A percentile compares a stretch with the other conserved stretches of the same genome.
These are phyloP conservation scores for Pyrenophora seminiperda DNA, from an alignment of 2,329 filamentous ascomycete genomes.

Conservation along the genomic window DNA sequence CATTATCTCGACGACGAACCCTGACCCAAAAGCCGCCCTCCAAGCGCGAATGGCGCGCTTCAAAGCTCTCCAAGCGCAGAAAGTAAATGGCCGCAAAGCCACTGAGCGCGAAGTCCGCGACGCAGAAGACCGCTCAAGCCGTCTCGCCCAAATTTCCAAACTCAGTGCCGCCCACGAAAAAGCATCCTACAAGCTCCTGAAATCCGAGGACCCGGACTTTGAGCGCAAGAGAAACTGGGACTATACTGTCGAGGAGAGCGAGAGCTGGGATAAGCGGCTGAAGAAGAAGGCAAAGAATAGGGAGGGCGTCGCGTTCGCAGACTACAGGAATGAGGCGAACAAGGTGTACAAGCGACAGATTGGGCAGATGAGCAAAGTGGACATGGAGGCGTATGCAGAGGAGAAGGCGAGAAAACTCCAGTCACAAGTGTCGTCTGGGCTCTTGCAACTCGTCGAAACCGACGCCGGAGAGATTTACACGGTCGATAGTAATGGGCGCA, in stretches of 20 bases:
- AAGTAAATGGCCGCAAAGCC: conserved; percentile 60
- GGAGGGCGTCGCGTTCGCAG: conserved; percentile 87
- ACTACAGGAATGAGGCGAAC: conserved; percentile 83
- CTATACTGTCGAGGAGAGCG: conserved; percentile 94
- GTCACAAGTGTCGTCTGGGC: conserved; percentile 80
- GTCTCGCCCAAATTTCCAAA: conserved; percentile 66
- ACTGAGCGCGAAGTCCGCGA: conserved; percentile 58
- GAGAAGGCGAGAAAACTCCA: conserved; percentile 86
- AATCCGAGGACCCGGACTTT: conserved; percentile 92
- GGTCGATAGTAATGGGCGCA: conserved; percentile 86
- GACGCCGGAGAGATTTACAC: conserved; percentile 86
- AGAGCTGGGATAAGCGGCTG: conserved; percentile 89
- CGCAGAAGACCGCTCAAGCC: conserved; percentile 37
- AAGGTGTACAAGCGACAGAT: conserved; percentile 96
- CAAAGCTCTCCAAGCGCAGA: conserved; percentile 80
- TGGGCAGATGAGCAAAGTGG: conserved; percentile 69
- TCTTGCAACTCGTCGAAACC: conserved; percentile 93
- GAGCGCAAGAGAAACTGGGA: conserved; percentile 98
- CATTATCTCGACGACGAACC: conserved; percentile 4
- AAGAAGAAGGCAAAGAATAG: conserved; percentile 81
- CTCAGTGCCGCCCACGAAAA: conserved; percentile 86
- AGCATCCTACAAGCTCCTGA: conserved; percentile 89
- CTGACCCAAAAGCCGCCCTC: conserved; percentile 41
- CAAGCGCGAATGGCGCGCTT: conserved; percentile 69
- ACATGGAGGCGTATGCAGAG: conserved; percentile 83